Percentiles rank a stretch among this genome's conserved stretches.
These are phyloP conservation scores for Rubroboletus pulcherrimus DNA, from an alignment of 768 basidiomycete species.

Conservation along the genomic window DNA sequence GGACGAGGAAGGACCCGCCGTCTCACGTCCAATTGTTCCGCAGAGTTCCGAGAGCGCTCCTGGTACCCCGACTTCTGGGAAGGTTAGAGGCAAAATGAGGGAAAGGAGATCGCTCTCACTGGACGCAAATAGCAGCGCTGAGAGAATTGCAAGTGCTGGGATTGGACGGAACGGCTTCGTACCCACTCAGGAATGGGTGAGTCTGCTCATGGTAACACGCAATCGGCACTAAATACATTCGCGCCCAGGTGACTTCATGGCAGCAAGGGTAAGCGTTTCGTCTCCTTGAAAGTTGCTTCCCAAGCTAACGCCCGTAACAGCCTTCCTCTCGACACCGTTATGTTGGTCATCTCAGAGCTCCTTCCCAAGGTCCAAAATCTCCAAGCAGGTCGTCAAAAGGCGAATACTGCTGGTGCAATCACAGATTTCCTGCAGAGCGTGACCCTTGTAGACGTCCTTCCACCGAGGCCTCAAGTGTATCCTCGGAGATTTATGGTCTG, in stretches of 20 bases:
- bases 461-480: slow-evolving; percentile 57
- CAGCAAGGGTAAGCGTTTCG: slow-evolving; percentile 73
- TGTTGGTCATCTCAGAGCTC: slow-evolving; percentile 85
- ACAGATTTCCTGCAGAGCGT: slow-evolving; percentile 72
- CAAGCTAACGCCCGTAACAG: slow-evolving; percentile 36
- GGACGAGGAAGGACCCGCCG: slow-evolving; percentile 11
- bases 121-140: slow-evolving; percentile 49
- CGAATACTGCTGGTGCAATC: slow-evolving; percentile 63
- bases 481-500: slow-evolving; percentile 77
- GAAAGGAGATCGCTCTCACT: slow-evolving; percentile 60
- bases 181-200: slow-evolving; percentile 95
- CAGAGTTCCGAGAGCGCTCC: slow-evolving; percentile 40
- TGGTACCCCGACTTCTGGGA: slow-evolving; percentile 60
- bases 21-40: slow-evolving; percentile 38
- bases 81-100: slow-evolving; percentile 88
- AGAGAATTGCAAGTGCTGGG: slow-evolving; percentile 61
- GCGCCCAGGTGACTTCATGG: slow-evolving; percentile 79
- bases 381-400: slow-evolving; percentile 61
- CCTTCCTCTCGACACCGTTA: slow-evolving; percentile 82
- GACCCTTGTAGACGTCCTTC: slow-evolving; percentile 68
- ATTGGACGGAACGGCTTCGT: slow-evolving; percentile 90
- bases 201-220: slow-evolving; percentile 11
- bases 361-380: slow-evolving; percentile 80
- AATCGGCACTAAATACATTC: slow-evolving; percentile 1
- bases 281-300: not conserved